These are phyloP conservation scores for Phaeosphaeria sp. DNA, from an alignment of 2,329 filamentous ascomycete genomes.

Conservation along the genomic window DNA sequence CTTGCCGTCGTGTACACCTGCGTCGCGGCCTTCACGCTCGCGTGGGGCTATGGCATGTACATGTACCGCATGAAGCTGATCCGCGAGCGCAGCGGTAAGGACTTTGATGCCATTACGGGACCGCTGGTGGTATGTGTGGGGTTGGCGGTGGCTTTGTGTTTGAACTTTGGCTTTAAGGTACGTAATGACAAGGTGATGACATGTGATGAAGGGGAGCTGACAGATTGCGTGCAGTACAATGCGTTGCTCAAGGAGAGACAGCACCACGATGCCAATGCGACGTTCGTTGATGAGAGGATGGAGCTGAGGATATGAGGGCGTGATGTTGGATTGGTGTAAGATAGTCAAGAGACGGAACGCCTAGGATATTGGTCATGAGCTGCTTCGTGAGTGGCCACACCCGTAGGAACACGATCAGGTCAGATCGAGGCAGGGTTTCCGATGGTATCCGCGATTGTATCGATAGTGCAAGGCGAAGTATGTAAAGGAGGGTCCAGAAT, in stretches of 20 bases:
- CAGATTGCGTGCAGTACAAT: conserved; percentile 24
- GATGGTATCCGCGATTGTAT: not conserved
- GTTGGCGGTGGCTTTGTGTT: conserved; percentile 75
- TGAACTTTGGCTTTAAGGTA: conserved; percentile 92
- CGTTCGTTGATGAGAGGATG: conserved; percentile 18
- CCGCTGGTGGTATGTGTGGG: conserved; percentile 84
- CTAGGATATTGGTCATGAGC: conserved; percentile 4
- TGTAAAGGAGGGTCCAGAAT: not conserved
- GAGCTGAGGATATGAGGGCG: conserved; percentile 28
- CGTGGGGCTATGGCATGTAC: conserved; percentile 89
- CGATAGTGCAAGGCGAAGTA: not conserved
- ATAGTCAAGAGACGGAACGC: not conserved
- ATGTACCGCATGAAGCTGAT: conserved; percentile 80
- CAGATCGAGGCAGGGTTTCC: not conserved
- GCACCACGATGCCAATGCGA: conserved; percentile 10
- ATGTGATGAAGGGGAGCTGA: conserved; percentile 3
- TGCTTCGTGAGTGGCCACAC: not conserved
- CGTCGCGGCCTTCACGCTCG: conserved; percentile 82
- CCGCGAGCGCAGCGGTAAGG: conserved; percentile 81
- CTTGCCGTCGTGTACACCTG: conserved; percentile 84
- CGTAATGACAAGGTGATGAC: conserved; percentile 14
- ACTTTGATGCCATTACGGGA: conserved; percentile 89
- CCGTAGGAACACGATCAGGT: not conserved
- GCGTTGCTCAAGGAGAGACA: conserved; percentile 19
- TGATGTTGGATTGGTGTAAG: conserved; percentile 6